Evolutionary conservation across 2,329 filamentous ascomycete genomes (phyloP), one percentile per base, ranked within the genome.

Genomic region (Akanthomyces uredinophilus): DNA sequence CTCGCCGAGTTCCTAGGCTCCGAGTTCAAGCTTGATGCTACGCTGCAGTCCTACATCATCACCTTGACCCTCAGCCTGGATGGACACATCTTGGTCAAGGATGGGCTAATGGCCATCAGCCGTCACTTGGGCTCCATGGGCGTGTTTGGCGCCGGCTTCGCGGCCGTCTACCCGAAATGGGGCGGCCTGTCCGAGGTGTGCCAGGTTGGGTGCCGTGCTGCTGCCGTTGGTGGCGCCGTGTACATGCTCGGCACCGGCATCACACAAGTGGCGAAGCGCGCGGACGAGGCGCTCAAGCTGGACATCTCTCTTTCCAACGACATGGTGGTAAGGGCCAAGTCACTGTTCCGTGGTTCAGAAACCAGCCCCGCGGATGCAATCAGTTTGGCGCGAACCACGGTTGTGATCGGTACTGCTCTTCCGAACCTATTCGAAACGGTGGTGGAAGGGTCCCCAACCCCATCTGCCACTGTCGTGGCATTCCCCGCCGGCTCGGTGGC

Each of bases 111-210:
- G 2, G 82, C 86, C 29, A 90, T 98, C 62, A 83, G 89, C 67
- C 86, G 88, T 50, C 93, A 99, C 74, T 78, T 98, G 56, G 84
- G 85, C 16, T 97, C 94, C 0, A 93, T 96, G 75, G 93, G 94
- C 8, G 78, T 91, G 5, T 94, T 97, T 68, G 94, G 94, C 0
- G 84, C 90, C 53, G 92, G 94, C 11, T 98, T 98, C 72, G 91
- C 91, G 57, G 91, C 92, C 52, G 86, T 99, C 14, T 85, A 96
- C 67, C 89, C 93, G 24, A 97, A 96, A 80, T 99, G 92, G 88
- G 94, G 94, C 52, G 92, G 94, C 32, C 81, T 90, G 52, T 89
- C 92, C 37, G 94, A 99, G 75, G 86, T 98, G 64, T 87, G 90
- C 35, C 94, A 99, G 78, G 92, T 96, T 27, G 91, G 88, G 5